A percentile compares a stretch with the other conserved stretches of the same genome.
Evolutionary conservation across 2,329 filamentous ascomycete genomes (phyloP).

Genomic region (Atkinsonella texensis): DNA sequence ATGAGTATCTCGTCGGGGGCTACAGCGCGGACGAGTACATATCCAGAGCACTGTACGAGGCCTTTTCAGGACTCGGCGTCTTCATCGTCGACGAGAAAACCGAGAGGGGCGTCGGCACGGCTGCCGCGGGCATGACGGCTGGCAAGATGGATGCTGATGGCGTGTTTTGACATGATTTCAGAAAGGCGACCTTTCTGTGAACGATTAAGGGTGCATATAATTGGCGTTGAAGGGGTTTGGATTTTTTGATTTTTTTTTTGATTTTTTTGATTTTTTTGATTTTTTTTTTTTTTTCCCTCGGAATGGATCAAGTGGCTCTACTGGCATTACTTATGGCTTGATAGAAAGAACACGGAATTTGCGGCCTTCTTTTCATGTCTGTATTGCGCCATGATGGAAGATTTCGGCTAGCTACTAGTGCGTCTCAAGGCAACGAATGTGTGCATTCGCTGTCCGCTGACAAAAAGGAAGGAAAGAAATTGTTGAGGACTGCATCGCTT

Average conservation of each 20-base stretch:
- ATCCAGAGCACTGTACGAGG: slow-evolving; percentile 68
- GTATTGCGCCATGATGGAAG: too few relatives aligned
- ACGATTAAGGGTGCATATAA: not conserved
- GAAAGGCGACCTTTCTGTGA: not conserved
- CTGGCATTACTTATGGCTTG: too few relatives aligned
- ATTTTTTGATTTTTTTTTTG: not conserved
- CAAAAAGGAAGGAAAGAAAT: too few relatives aligned
- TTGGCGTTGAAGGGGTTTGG: not conserved
- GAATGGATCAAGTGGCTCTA: too few relatives aligned
- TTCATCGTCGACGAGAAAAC: slow-evolving; percentile 70
- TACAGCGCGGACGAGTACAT: slow-evolving; percentile 78
- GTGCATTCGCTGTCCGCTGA: too few relatives aligned
- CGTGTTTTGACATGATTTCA: slow-evolving; percentile 22
- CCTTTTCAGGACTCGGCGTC: slow-evolving; percentile 79
- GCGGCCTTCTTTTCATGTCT: not conserved
- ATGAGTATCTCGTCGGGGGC: slow-evolving; percentile 61
- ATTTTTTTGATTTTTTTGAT: not conserved
- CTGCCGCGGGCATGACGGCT: slow-evolving; percentile 19
- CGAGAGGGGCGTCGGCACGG: slow-evolving; percentile 22
- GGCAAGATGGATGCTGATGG: slow-evolving; percentile 39
- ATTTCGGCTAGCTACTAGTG: too few relatives aligned
- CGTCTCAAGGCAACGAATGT: too few relatives aligned
- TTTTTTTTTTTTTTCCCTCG: not conserved
- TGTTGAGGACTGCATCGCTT: not conserved
- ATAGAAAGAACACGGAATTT: too few relatives aligned